phyloP scores from a whole-genome alignment of 176 grass and related monocot species.

The Musa beccarii region DNA sequence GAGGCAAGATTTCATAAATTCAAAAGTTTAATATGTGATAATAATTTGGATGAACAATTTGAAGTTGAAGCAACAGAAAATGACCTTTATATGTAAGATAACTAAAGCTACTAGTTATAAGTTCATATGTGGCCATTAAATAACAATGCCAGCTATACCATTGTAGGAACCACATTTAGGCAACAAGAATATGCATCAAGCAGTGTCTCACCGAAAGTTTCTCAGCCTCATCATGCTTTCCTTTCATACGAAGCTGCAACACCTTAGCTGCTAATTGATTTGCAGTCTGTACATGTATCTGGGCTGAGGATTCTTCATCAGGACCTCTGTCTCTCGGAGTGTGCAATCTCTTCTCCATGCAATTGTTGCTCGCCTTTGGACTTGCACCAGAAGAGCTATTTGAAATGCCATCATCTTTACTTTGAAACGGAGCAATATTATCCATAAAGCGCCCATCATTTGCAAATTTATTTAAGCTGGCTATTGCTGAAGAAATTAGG shows the following conservation, averaged over 20 bases:
- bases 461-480: constrained; percentile 63
- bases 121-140: too few relatives aligned
- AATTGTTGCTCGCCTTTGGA: constrained; percentile 24
- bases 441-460: constrained; percentile 92
- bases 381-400: constrained; percentile 2
- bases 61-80: too few relatives aligned
- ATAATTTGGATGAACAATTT: too few relatives aligned
- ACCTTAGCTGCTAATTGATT: constrained; percentile 89
- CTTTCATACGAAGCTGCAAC: constrained; percentile 88
- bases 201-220: constrained; percentile 64
- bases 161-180: neutral
- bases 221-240: constrained; percentile 77
- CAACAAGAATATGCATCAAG: constrained; percentile 20
- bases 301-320: constrained; percentile 18
- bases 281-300: constrained; percentile 52
- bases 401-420: constrained; percentile 29
- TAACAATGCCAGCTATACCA: neutral
- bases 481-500: constrained; percentile 59
- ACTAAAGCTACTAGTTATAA: too few relatives aligned
- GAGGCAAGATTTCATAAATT: too few relatives aligned
- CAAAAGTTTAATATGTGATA: too few relatives aligned
- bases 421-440: constrained; percentile 35
- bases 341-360: constrained; percentile 23
- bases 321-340: constrained; percentile 25
- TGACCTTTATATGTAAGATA: too few relatives aligned